A percentile compares a stretch with the other conserved stretches of the same genome.
Conservation (phyloP, 371 early-diverging fungal genomes). For the Fennellomyces sp. region DNA sequence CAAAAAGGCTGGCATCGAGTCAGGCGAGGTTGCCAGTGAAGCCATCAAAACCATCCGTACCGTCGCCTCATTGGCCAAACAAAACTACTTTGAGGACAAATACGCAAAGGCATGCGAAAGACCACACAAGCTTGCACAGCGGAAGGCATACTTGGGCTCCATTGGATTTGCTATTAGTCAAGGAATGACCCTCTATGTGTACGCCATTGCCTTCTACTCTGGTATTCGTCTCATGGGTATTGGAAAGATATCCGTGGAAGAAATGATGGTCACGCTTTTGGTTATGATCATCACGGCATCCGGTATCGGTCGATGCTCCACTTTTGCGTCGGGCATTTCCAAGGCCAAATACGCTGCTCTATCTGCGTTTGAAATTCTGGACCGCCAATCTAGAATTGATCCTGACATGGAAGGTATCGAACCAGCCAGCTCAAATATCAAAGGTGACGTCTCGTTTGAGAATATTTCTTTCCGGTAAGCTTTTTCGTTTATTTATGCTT, state of each 20-base stretch:
- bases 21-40: slow-evolving; percentile 66
- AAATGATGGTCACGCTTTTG: slow-evolving; percentile 66
- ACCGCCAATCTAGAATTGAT: slow-evolving; percentile 68
- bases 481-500: slow-evolving; percentile 68
- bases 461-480: slow-evolving; percentile 74
- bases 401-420: slow-evolving; percentile 41
- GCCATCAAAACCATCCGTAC: slow-evolving; percentile 77
- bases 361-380: slow-evolving; percentile 64
- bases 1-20: slow-evolving; percentile 54
- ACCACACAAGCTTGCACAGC: slow-evolving; percentile 64
- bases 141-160: slow-evolving; percentile 53
- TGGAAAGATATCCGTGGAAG: slow-evolving; percentile 24
- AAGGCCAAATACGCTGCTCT: slow-evolving; percentile 80
- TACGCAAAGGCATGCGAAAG: slow-evolving; percentile 57
- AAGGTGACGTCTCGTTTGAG: slow-evolving; percentile 38
- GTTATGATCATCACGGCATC: slow-evolving; percentile 68
- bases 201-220: slow-evolving; percentile 57
- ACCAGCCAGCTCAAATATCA: slow-evolving; percentile 10
- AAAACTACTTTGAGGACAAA: slow-evolving; percentile 58
- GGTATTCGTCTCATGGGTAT: slow-evolving; percentile 43
- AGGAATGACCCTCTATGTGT: slow-evolving; percentile 59
- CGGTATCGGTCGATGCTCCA: slow-evolving; percentile 56
- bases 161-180: slow-evolving; percentile 67
- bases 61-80: slow-evolving; percentile 73
- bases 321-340: slow-evolving; percentile 53